Evolutionary conservation across 129 eudicot genomes (phyloP).

Genomic region (Artemisia tridentata): DNA sequence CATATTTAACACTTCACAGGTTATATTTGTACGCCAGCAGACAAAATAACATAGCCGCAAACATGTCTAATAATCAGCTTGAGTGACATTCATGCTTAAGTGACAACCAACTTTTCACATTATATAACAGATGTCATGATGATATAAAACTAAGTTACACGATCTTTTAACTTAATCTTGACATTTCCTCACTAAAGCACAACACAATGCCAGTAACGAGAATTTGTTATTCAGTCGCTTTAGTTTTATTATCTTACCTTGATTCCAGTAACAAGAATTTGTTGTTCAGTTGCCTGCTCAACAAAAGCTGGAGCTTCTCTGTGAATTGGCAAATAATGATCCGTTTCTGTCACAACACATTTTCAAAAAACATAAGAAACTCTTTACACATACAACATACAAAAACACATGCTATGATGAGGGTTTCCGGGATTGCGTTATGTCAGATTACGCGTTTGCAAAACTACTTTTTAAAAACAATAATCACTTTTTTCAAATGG

Average conservation of each 20-base stretch:
- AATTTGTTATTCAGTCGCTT: constrained; percentile 75
- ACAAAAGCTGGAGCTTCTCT: constrained; percentile 80
- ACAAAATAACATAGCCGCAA: no score
- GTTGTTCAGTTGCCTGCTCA: constrained; percentile 79
- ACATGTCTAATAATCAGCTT: no score
- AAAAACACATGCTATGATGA: background rate
- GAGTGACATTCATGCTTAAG: no score
- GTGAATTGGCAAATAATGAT: constrained; percentile 69
- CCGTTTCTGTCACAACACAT: constrained; percentile 44
- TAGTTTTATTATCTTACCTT: constrained; percentile 36
- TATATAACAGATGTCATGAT: no score
- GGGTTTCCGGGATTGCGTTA: background rate
- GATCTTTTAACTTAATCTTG: no score
- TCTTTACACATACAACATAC: background rate
- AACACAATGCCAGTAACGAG: constrained; percentile 30
- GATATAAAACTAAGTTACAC: no score
- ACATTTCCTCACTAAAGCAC: no score
- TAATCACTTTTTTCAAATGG: background rate
- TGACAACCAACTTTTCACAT: no score
- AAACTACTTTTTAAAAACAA: background rate
- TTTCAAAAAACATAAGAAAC: background rate
- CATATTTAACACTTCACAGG: no score
- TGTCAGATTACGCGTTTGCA: background rate
- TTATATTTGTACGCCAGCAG: no score
- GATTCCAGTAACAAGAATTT: constrained; percentile 79